Conservation (phyloP, 2,329 filamentous ascomycete species). For the Aspergillus spinulosporus region DNA sequence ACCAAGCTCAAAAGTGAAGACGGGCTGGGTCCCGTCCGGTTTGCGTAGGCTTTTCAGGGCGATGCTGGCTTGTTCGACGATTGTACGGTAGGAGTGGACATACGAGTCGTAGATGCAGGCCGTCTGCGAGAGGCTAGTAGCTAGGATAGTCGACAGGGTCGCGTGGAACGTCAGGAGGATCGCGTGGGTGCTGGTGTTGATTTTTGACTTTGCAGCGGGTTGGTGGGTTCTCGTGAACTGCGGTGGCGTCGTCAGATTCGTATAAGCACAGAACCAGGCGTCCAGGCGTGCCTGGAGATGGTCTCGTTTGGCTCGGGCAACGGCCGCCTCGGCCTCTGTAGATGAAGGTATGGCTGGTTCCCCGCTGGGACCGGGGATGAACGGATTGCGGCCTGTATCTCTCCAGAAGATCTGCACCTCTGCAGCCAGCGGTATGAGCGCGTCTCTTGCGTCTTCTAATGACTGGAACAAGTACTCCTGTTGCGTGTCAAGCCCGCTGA, state of each 20-base stretch:
- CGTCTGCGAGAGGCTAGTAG: not conserved
- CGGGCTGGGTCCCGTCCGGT: conserved; percentile 16
- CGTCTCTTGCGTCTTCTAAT: conserved; percentile 18
- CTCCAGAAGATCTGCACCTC: conserved; percentile 11
- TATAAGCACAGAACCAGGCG: conserved; percentile 10
- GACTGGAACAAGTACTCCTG: conserved; percentile 17
- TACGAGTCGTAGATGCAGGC: conserved; percentile 19
- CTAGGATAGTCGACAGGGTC: not conserved
- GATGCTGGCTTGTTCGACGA: conserved; percentile 1
- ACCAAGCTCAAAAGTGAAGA: conserved; percentile 29
- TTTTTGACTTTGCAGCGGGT: not conserved
- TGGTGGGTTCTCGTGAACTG: too few species aligned
- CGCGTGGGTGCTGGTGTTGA: not conserved
- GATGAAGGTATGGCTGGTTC: not conserved
- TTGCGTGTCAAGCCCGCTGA: conserved; percentile 1
- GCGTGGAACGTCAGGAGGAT: conserved; percentile 11
- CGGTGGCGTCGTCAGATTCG: not conserved
- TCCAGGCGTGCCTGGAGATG: not conserved
- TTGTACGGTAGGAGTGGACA: not conserved
- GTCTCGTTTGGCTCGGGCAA: not conserved
- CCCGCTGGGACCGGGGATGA: not conserved
- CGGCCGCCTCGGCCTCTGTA: not conserved
- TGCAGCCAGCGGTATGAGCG: not conserved
- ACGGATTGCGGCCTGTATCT: conserved; percentile 1
- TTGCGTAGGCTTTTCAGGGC: conserved; percentile 8